These are phyloP conservation scores for Globisporangium paroecandrum DNA, from an alignment of 352 stramenopile species.

Conservation along the genomic window DNA sequence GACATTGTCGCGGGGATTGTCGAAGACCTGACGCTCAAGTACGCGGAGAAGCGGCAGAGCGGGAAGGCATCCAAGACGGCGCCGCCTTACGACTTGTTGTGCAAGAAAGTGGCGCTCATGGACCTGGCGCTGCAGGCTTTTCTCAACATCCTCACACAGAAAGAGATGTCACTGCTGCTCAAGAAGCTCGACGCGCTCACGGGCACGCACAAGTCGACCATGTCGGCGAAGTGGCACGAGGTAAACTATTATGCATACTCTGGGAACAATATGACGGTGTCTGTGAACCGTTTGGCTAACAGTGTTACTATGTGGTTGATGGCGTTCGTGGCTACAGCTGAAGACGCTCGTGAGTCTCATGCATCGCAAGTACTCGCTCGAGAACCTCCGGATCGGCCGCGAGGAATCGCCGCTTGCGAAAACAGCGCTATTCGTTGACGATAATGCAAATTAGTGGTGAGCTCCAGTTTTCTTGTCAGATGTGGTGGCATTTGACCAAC, in stretches of 20 bases:
- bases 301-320: not conserved
- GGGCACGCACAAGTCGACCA: constrained; percentile 73
- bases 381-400: constrained; percentile 68
- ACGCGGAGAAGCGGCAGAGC: constrained; percentile 50
- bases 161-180: constrained; percentile 68
- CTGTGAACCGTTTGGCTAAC: not conserved
- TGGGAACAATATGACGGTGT: no score
- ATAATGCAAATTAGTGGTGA: constrained; percentile 14
- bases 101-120: constrained; percentile 83
- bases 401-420: constrained; percentile 38
- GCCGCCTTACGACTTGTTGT: constrained; percentile 66
- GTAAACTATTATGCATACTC: constrained; percentile 14
- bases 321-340: constrained; percentile 26
- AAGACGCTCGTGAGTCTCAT: constrained; percentile 84
- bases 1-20: constrained; percentile 80
- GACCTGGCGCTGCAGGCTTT: constrained; percentile 78
- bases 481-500: not conserved
- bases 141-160: constrained; percentile 64
- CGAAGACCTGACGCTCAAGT: constrained; percentile 71
- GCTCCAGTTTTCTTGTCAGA: not conserved
- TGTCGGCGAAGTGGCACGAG: constrained; percentile 83
- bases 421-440: constrained; percentile 40
- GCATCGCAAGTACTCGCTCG: constrained; percentile 80
- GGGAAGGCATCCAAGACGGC: constrained; percentile 29
- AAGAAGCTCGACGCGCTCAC: constrained; percentile 67